Conservation (phyloP, 345 rosid species). For the Bruguiera parviflora region DNA sequence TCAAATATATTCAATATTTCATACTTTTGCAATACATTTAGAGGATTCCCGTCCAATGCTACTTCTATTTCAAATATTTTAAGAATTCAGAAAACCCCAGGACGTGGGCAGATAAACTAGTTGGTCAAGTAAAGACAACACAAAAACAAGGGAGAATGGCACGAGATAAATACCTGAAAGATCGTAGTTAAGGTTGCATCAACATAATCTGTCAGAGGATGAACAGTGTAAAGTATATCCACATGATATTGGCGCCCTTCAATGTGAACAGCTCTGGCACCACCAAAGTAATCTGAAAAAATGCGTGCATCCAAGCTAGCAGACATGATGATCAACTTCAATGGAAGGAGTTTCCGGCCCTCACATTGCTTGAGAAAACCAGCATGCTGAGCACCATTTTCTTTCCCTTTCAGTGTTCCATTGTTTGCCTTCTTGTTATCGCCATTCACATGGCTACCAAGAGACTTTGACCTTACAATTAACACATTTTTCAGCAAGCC, state of each 20-base stretch:
- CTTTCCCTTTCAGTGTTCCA: constrained; percentile 27
- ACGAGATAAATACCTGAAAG: constrained; percentile 62
- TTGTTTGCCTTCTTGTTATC: constrained; percentile 28
- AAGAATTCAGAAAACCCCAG: too few species aligned
- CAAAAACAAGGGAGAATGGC: constrained; percentile 2
- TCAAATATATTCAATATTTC: too few species aligned
- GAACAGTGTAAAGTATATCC: constrained; percentile 62
- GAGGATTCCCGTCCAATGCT: too few species aligned
- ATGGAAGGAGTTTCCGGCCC: constrained; percentile 47
- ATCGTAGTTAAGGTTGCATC: constrained; percentile 73
- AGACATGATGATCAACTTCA: constrained; percentile 90
- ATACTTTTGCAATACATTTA: too few species aligned
- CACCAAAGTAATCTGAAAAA: constrained; percentile 76
- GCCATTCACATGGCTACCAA: constrained; percentile 17
- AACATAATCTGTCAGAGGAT: constrained; percentile 69
- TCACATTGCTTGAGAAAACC: constrained; percentile 43
- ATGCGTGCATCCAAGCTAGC: constrained; percentile 94
- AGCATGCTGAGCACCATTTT: constrained; percentile 26
- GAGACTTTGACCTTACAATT: constrained; percentile 49
- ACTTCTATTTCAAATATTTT: too few species aligned
- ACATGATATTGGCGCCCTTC: constrained; percentile 84
- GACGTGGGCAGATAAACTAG: too few species aligned
- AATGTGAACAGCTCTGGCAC: constrained; percentile 85
- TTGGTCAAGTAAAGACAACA: neutral
- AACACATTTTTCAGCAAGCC: constrained; percentile 81